Conservation (phyloP, 345 rosid species). For the Hevea brasiliensis region DNA sequence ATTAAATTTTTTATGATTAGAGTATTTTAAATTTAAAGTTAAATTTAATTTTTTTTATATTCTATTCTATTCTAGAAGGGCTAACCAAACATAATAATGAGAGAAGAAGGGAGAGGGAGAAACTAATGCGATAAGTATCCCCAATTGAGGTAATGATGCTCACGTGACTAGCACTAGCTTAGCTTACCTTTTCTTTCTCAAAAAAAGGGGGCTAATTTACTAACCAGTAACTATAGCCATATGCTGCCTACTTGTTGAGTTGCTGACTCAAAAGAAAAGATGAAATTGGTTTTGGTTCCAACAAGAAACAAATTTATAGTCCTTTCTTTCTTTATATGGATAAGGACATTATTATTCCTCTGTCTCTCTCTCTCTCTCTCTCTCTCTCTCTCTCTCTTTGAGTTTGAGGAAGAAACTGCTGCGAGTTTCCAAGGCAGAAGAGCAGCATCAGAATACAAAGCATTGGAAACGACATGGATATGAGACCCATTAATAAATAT, state of each 20-base stretch:
- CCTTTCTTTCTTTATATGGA: constrained; percentile 7
- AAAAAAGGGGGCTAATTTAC: no score
- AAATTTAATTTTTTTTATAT: no score
- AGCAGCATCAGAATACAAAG: constrained; percentile 4
- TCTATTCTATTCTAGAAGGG: no score
- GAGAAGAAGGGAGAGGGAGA: neutral
- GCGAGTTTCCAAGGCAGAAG: constrained; percentile 40
- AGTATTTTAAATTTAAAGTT: no score
- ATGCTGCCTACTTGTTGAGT: neutral
- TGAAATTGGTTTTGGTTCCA: constrained; percentile 13
- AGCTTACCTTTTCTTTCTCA: no score
- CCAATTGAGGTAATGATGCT: constrained; percentile 40
- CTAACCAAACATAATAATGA: constrained; percentile 38
- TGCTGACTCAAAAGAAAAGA: constrained; percentile 27
- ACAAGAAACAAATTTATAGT: neutral
- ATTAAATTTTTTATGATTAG: no score
- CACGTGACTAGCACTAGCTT: constrained; percentile 39
- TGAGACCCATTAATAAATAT: neutral
- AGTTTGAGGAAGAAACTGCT: constrained; percentile 21
- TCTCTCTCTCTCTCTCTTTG: constrained; percentile 22
- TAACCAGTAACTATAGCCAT: neutral
- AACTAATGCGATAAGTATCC: neutral
- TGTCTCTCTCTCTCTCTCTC: constrained; percentile 14
- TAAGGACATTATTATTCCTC: constrained; percentile 25
- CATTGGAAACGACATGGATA: constrained; percentile 34